These are phyloP conservation scores for Claviceps lovelessii DNA, from an alignment of 2,329 filamentous ascomycete genomes.

Conservation along the genomic window DNA sequence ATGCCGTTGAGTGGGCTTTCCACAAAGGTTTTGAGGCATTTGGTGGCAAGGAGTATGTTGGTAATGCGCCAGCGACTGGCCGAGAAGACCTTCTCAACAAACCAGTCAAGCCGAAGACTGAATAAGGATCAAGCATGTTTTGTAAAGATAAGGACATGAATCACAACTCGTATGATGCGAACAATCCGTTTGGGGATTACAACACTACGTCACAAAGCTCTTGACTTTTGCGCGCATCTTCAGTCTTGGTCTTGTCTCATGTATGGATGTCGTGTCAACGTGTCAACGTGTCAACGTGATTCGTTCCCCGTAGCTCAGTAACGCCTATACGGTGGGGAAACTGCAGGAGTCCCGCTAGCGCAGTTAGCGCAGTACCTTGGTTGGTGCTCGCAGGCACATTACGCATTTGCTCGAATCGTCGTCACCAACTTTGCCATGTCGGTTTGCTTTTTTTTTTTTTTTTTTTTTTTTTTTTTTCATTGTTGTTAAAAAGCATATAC, in stretches of 20 bases:
- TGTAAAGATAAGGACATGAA: background rate
- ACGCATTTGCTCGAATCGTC: too few relatives aligned
- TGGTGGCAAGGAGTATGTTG: conserved; percentile 47
- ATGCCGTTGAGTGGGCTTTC: conserved; percentile 81
- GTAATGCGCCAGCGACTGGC: conserved; percentile 38
- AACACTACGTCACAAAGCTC: background rate
- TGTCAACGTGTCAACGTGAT: background rate
- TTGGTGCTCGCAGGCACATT: too few relatives aligned
- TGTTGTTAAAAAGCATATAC: too few relatives aligned
- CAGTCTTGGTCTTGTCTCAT: background rate
- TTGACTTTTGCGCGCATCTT: background rate
- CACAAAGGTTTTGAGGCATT: conserved; percentile 64
- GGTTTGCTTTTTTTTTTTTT: too few relatives aligned
- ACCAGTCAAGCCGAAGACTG: conserved; percentile 32
- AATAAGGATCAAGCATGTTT: conserved; percentile 13
- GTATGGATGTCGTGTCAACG: background rate
- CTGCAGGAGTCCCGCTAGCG: background rate
- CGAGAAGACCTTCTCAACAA: conserved; percentile 27
- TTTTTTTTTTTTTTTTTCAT: too few relatives aligned
- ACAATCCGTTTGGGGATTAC: background rate
- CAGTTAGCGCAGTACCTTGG: too few relatives aligned
- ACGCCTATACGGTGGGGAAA: background rate
- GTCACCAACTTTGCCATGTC: too few relatives aligned
- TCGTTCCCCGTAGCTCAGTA: background rate
- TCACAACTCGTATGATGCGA: conserved; percentile 6